Percentiles rank a stretch among this genome's conserved stretches.
Evolutionary conservation across 768 basidiomycete genomes (phyloP).

Genomic region (Ramaria sp.): DNA sequence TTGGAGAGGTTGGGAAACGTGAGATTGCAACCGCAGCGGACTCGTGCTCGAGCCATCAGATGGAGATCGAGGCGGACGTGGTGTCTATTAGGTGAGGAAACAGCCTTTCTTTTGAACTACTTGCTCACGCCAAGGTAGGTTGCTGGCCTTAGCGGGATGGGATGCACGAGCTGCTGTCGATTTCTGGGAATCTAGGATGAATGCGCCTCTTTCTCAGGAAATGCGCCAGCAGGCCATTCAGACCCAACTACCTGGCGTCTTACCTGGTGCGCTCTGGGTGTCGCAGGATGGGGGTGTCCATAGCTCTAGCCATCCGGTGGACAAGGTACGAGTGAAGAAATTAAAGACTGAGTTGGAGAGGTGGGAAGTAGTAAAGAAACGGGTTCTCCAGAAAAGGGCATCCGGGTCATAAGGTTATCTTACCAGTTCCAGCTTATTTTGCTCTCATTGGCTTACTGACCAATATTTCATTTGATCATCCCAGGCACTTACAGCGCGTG

Average conservation of each 20-base stretch:
- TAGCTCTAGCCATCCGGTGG: conserved; percentile 46
- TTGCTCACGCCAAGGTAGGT: conserved; percentile 29
- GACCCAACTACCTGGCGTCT: conserved; percentile 6
- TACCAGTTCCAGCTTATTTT: no score
- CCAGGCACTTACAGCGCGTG: no score
- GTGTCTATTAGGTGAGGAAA: conserved; percentile 67
- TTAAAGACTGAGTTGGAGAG: conserved; percentile 57
- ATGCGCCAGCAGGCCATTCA: not conserved
- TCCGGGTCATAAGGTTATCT: not conserved
- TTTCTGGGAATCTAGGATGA: conserved; percentile 61
- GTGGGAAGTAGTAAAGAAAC: conserved; percentile 45
- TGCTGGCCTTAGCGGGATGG: conserved; percentile 89
- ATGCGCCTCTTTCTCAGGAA: conserved; percentile 14
- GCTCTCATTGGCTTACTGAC: no score
- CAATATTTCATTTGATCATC: no score
- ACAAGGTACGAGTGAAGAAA: conserved; percentile 48
- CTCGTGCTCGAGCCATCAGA: conserved; percentile 66
- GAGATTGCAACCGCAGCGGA: conserved; percentile 65
- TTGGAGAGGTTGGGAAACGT: conserved; percentile 67
- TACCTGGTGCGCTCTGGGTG: conserved; percentile 11
- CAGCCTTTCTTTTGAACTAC: not conserved
- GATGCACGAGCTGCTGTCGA: conserved; percentile 72
- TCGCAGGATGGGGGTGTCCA: not conserved
- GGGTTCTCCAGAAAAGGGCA: not conserved
- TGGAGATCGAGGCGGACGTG: conserved; percentile 90